These are phyloP conservation scores for Podila epicladia DNA, from an alignment of 192 early-diverging fungal genomes.

Conservation along the genomic window DNA sequence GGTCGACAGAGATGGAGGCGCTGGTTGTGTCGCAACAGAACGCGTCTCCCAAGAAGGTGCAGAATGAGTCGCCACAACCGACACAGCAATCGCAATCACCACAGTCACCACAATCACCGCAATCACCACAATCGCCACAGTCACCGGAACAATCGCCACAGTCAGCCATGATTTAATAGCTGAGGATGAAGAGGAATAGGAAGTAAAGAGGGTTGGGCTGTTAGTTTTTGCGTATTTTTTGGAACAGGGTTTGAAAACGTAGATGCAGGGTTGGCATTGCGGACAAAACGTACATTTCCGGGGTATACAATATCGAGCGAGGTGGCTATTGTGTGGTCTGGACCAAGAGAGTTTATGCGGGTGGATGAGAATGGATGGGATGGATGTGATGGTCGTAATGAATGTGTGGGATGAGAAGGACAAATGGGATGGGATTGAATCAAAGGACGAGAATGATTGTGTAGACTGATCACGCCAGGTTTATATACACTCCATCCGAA, in stretches of 20 bases:
- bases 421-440: neutral
- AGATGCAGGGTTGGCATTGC: no score
- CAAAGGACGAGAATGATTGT: no score
- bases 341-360: neutral
- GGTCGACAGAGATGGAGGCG: neutral
- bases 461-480: no score
- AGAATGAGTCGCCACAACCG: constrained; percentile 14
- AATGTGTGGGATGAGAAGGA: neutral
- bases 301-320: no score
- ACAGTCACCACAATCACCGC: constrained; percentile 11
- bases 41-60: constrained; percentile 5
- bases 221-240: no score
- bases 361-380: neutral
- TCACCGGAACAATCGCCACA: neutral
- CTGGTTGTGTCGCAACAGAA: neutral
- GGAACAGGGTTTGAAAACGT: no score
- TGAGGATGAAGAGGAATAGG: neutral
- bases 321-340: neutral
- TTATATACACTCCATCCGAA: no score
- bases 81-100: constrained; percentile 5
- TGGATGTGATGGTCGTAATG: neutral
- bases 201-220: neutral
- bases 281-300: no score
- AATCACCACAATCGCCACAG: neutral
- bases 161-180: neutral